phyloP scores from a whole-genome alignment of 805 yeast genomes.

The Candida pseudoglaebosa region DNA sequence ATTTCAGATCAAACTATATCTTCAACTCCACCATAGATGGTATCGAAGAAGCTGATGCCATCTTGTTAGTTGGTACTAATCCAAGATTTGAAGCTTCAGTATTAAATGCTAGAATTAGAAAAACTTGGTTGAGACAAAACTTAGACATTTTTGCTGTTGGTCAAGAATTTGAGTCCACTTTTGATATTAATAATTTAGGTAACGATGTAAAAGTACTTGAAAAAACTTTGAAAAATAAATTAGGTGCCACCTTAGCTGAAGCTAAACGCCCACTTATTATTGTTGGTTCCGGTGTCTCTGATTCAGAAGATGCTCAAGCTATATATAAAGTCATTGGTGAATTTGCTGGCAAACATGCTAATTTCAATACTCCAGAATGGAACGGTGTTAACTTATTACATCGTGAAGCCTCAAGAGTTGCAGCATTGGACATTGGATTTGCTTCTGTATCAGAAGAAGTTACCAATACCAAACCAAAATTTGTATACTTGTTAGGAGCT shows the following conservation, averaged over 20 bases:
- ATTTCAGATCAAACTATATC: constrained; percentile 71
- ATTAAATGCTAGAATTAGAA: constrained; percentile 77
- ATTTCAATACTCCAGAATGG: constrained; percentile 71
- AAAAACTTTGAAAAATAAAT: constrained; percentile 59
- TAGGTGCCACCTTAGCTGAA: constrained; percentile 60
- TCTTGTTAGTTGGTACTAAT: constrained; percentile 77
- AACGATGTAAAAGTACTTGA: constrained; percentile 51
- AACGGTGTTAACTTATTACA: constrained; percentile 78
- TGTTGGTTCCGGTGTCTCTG: constrained; percentile 76
- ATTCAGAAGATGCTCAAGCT: constrained; percentile 59
- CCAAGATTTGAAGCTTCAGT: constrained; percentile 91
- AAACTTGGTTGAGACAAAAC: constrained; percentile 66
- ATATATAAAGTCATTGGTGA: constrained; percentile 56
- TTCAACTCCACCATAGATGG: constrained; percentile 80
- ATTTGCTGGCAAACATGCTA: constrained; percentile 51
- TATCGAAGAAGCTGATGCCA: constrained; percentile 77
- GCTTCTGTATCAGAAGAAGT: constrained; percentile 47
- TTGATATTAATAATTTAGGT: constrained; percentile 62
- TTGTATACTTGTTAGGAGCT: constrained; percentile 78
- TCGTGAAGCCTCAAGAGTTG: constrained; percentile 83
- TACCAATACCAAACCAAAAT: constrained; percentile 55
- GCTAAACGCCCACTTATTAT: constrained; percentile 77
- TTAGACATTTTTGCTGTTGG: constrained; percentile 74
- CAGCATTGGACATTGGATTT: constrained; percentile 84
- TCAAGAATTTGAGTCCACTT: constrained; percentile 73